Base-by-base conservation (phyloP, 768 basidiomycete genomes). In the Kwoniella heveanensis region DNA sequence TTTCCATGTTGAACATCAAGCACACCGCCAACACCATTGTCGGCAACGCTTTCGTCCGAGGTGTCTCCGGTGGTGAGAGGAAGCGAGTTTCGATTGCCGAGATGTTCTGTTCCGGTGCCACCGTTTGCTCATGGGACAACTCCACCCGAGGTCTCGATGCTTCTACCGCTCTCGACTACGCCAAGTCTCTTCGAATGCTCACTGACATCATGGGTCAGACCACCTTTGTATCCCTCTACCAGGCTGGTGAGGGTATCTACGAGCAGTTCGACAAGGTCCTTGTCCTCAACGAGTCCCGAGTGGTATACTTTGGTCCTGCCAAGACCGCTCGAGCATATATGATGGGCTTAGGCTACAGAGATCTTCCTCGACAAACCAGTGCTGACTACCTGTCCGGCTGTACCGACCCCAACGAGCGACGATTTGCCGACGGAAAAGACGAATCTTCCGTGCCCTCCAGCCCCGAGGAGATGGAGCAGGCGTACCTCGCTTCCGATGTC, bases 111-210 rank as follows among this genome's bases (percentile, higher is more conserved):
- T 66, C 74, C 30, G 74, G 72, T 24, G 79, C 78, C 32, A 72
- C 73, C 37, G 68, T 82, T 56, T 73, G 69, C 30, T 73, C 79
- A 17, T 83, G 80, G 80, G 77, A 77, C 58, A 90, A 89, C 75
- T 72, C 70, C 4, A 69, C 68, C 54, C 69, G 70, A 55, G 73
- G 80, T 71, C 72, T 79, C 44, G 79, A 80, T 54, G 90, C 91
- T 0, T 90, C 90, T 1, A 94, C 92, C 7, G 92, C 92, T 1
- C 83, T 92, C 52, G 92, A 95, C 74, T 94, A 90, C 69, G 86
- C 85, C 60, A 90, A 86, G 79, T 87, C 87, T 46, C 80, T 95
- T 57, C 84, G 91, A 19, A 82, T 91, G 36, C 86, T 90, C 83
- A 92, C 92, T 19, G 91, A 95, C 72, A 77, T 77, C 61, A 76